Percentiles rank a stretch among this genome's conserved stretches.
Evolutionary conservation across 768 basidiomycete genomes (phyloP).

Genomic region (Gelatoporia subvermispora): DNA sequence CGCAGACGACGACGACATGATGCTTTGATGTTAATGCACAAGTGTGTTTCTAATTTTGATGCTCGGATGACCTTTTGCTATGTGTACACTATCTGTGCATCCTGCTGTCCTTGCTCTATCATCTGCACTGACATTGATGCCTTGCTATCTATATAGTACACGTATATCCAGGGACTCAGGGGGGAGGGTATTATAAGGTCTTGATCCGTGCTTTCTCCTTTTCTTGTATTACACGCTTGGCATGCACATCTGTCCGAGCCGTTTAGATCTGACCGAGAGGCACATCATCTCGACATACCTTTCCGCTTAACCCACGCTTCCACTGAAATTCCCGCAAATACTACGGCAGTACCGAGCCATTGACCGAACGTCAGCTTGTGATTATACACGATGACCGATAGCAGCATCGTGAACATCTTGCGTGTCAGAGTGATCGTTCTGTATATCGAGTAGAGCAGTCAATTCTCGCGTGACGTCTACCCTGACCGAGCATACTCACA

Average conservation of each 20-base stretch:
- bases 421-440: constrained; percentile 94
- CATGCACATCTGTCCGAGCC: constrained; percentile 57
- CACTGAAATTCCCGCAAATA: constrained; percentile 93
- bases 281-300: constrained; percentile 42
- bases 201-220: constrained; percentile 84
- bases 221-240: constrained; percentile 75
- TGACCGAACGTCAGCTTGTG: constrained; percentile 82
- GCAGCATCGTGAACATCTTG: constrained; percentile 96
- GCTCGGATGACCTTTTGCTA: not conserved
- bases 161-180: not conserved
- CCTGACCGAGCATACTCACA: constrained; percentile 56
- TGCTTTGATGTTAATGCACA: too few species aligned
- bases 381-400: constrained; percentile 89
- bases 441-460: constrained; percentile 1
- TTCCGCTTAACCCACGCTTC: constrained; percentile 89
- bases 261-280: constrained; percentile 5
- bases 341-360: constrained; percentile 88
- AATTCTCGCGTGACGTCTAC: too few species aligned
- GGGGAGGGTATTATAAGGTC: constrained; percentile 43
- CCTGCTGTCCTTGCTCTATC: constrained; percentile 4
- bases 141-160: not conserved
- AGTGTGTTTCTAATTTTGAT: too few species aligned
- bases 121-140: not conserved
- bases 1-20: constrained; percentile 28
- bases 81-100: constrained; percentile 8